Evolutionary conservation across 352 stramenopile genomes (phyloP), one percentile per base, ranked within the genome.

Genomic region (Pythium myriotylum): DNA sequence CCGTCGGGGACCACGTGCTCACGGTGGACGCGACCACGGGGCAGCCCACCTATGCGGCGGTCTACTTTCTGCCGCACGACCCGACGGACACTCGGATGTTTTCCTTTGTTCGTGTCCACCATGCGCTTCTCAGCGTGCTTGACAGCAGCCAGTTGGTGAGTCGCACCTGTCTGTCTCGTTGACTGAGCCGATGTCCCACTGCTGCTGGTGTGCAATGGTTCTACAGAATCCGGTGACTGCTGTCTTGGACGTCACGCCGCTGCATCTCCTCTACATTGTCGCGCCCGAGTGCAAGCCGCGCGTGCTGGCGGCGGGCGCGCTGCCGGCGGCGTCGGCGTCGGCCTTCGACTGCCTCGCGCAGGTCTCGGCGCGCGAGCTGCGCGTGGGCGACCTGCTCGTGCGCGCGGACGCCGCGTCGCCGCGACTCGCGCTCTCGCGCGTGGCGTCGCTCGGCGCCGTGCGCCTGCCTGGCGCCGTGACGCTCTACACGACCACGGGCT

Each of bases 1-100:
- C 17, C 8, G 61, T 84, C 9, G 82, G 82, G 29, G 76, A 90
- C 60, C 68, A 68, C 4, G 75, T 92, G 54, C 54, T 90, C 29
- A 51, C 79, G n/a, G 52, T 92, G 4, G 67, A 85, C 55, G 41
- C 14, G 4, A 43, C 43, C 19, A 40, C 56, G 45, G 80, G 81
- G 3, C 49, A 49, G 0, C 39, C 45, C 10, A 65, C 80, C 37
- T 82, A 81, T 47, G 78, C 83, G 3, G 71, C 62, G 3, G 83
- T 90, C 8, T 92, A 88, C 46, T 91, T 88, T 59, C 74, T 86
- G 49, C 83, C 83, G 12, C 78, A 91, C 49, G 76, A 86, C 45
- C 19, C 61, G 29, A 45, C 49, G 14, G 33, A 14, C 39, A 37
- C 32, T 6, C 16, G 27, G 17, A 48, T 14, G 14, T 59, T 24